Evolutionary conservation across 1,284 basidiomycete species (phyloP), one percentile per base, ranked within the genome.

Genomic region (Melampsora abietis-canadensis): DNA sequence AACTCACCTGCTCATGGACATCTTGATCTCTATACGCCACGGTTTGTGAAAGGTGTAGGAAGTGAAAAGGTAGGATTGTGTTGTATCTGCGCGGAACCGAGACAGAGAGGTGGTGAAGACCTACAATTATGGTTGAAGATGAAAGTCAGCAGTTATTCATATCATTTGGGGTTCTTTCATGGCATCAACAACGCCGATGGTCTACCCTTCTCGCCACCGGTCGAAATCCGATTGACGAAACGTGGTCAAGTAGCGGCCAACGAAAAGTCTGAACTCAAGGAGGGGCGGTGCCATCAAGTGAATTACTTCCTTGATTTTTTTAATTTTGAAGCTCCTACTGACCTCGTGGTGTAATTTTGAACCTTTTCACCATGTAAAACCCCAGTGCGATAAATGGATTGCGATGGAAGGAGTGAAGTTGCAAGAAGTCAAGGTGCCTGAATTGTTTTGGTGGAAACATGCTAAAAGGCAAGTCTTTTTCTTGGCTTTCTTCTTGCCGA

Each of bases 121-220:
- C 86, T 85, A 78, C 84, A 84, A 47, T 78, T 88, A 40, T 91
- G 90, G 89, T 81, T 91, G 27, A 86, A 87, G 0, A 91, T 88
- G 86, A 91, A 91, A 79, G 88, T 89, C 78, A 89, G 88, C 27
- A 90, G 89, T 30, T 91, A 88, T 83, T 47, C 48, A 19, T 66
- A 66, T 46, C 67, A 77, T 61, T 54, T 68, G 30, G 78, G 77
- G 46, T 75, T 74, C 68, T 37, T 72, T 61, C 59, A 62, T 76
- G 77, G 78, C 79, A 80, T 79, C 75, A 76, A 66, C 72, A 66
- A 63, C 68, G 68, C 75, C 14, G 85, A 87, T 1, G 86, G 85
- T 0, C 85, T 83, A 1, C 90, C 91, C 0, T 90, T 91, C 81
- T 90, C 89, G 4, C 91, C 90, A 0, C 90, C 90, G 0, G 80